These are phyloP conservation scores for Ceriops decandra DNA, from an alignment of 345 rosid species.

Conservation along the genomic window DNA sequence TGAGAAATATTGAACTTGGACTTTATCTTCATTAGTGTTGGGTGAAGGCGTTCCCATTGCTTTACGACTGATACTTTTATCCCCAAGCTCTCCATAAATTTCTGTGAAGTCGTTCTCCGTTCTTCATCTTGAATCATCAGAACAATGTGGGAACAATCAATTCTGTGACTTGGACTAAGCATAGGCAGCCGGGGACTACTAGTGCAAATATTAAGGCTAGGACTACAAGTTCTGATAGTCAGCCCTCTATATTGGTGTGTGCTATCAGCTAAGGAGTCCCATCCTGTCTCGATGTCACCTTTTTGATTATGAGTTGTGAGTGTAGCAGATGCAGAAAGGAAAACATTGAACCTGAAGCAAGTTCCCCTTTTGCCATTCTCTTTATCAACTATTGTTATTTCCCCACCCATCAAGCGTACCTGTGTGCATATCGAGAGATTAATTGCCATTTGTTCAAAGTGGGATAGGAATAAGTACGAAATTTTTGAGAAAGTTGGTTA, in stretches of 20 bases:
- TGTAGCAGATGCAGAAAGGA: slow-evolving; percentile 29
- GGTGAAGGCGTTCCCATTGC: slow-evolving; percentile 40
- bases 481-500: slow-evolving; percentile 15
- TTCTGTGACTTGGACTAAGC: slow-evolving; percentile 39
- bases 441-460: neutral
- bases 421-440: slow-evolving; percentile 14
- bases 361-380: slow-evolving; percentile 57
- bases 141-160: slow-evolving; percentile 63
- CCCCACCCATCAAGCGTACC: slow-evolving; percentile 90
- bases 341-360: slow-evolving; percentile 69
- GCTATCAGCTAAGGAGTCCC: slow-evolving; percentile 6
- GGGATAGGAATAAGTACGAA: neutral
- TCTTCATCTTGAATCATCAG: slow-evolving; percentile 51
- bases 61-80: slow-evolving; percentile 43
- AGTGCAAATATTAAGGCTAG: slow-evolving; percentile 23
- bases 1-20: slow-evolving; percentile 34
- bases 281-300: slow-evolving; percentile 29
- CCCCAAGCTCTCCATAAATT: slow-evolving; percentile 49
- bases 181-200: slow-evolving; percentile 40
- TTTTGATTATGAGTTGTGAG: slow-evolving; percentile 8
- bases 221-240: slow-evolving; percentile 29
- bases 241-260: slow-evolving; percentile 21
- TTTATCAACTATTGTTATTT: slow-evolving; percentile 60
- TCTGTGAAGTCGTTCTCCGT: slow-evolving; percentile 45
- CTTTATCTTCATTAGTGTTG: slow-evolving; percentile 33